Percentiles rank a stretch among this genome's conserved stretches.
Conservation (phyloP, 148 eudicot genomes). For the Spergularia bocconei region DNA sequence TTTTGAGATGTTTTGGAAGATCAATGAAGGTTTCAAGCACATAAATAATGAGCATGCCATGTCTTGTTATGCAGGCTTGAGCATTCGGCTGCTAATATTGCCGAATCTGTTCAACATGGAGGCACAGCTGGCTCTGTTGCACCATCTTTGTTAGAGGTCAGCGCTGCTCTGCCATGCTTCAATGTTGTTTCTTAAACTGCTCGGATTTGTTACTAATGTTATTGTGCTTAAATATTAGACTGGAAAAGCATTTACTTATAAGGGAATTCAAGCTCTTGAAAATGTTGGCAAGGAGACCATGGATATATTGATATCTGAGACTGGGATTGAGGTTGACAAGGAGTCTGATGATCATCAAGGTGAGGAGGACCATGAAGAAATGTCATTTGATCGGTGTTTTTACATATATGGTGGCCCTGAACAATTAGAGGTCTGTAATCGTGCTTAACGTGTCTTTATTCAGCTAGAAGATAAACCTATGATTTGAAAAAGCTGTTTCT, state of each 20-base stretch:
- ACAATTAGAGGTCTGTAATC: slow-evolving; percentile 66
- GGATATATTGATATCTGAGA: slow-evolving; percentile 81
- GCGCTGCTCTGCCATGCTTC: slow-evolving; percentile 2
- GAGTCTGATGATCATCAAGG: slow-evolving; percentile 35
- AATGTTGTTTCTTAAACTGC: background rate
- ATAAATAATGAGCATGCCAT: background rate
- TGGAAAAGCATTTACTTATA: slow-evolving; percentile 86
- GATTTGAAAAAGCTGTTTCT: slow-evolving; percentile 7
- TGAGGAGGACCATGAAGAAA: slow-evolving; percentile 83
- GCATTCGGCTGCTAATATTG: slow-evolving; percentile 65
- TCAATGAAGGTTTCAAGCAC: background rate
- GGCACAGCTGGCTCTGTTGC: slow-evolving; percentile 55
- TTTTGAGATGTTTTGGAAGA: slow-evolving; percentile 3
- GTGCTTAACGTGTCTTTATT: background rate
- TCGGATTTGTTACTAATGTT: background rate
- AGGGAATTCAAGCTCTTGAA: slow-evolving; percentile 93
- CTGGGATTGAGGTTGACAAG: slow-evolving; percentile 71
- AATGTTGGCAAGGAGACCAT: slow-evolving; percentile 94
- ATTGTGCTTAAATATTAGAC: slow-evolving; percentile 41
- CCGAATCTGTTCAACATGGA: slow-evolving; percentile 76
- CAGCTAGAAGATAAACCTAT: background rate
- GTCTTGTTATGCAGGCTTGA: slow-evolving; percentile 61
- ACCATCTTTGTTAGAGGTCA: slow-evolving; percentile 88
- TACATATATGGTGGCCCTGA: slow-evolving; percentile 99
- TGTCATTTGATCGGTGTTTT: slow-evolving; percentile 89